Evolutionary conservation across 148 eudicot genomes (phyloP).

Genomic region (Linanthus parryae): DNA sequence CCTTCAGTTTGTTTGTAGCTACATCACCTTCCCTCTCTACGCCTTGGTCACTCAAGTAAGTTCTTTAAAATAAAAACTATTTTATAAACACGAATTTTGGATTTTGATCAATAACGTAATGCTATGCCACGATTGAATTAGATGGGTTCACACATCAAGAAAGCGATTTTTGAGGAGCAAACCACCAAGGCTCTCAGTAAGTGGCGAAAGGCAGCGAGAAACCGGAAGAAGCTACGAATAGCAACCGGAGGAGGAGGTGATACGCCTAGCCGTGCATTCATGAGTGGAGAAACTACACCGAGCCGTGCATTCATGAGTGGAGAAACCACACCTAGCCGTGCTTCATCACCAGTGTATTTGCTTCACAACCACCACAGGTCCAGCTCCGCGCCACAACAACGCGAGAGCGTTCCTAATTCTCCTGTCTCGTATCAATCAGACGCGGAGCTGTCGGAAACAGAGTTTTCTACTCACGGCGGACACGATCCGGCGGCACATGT

Average conservation of each 20-base stretch:
- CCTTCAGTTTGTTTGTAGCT: conserved; percentile 72
- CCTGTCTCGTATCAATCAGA: conserved; percentile 10
- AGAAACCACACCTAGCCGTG: conserved; percentile 17
- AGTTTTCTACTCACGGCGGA: conserved; percentile 7
- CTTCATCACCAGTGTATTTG: conserved; percentile 26
- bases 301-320: conserved; percentile 5
- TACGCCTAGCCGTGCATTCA: too few relatives aligned
- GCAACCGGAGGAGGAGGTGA: conserved; percentile 9
- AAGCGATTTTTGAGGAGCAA: conserved; percentile 81
- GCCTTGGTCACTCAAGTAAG: conserved; percentile 90
- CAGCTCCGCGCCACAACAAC: neutral
- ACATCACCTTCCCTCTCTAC: conserved; percentile 81
- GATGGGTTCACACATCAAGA: conserved; percentile 98
- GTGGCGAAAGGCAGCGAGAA: conserved; percentile 75
- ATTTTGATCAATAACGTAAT: neutral
- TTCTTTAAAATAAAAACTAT: too few relatives aligned
- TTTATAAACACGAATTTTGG: neutral
- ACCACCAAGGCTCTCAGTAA: conserved; percentile 71
- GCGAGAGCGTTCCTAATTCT: conserved; percentile 19
- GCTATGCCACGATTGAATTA: conserved; percentile 7
- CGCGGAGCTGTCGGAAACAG: conserved; percentile 11
- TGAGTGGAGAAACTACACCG: too few relatives aligned
- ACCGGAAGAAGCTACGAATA: conserved; percentile 17
- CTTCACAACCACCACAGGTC: conserved; percentile 18
- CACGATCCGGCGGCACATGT: neutral